These are phyloP conservation scores for Mycosphaerella arachidis DNA, from an alignment of 2,329 filamentous ascomycete species.

Conservation along the genomic window DNA sequence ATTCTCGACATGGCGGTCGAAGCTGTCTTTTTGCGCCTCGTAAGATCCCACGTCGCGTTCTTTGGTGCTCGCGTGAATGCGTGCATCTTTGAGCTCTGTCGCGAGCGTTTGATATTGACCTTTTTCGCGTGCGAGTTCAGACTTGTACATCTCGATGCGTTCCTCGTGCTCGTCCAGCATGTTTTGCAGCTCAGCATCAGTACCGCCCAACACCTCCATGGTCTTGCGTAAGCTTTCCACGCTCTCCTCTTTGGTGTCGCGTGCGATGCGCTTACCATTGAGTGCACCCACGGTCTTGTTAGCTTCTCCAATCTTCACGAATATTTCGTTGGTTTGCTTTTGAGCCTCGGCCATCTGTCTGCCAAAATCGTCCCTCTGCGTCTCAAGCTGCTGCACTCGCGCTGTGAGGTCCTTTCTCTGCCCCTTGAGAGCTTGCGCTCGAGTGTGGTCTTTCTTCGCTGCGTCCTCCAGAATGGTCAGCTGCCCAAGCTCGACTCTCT, in stretches of 20 bases:
- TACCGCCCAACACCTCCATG: conserved; percentile 65
- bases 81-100: conserved; percentile 45
- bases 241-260: conserved; percentile 64
- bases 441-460: conserved; percentile 79
- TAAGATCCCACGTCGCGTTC: conserved; percentile 67
- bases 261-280: conserved; percentile 70
- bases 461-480: conserved; percentile 71
- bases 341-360: conserved; percentile 58
- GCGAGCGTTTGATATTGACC: conserved; percentile 62
- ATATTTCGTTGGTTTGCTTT: conserved; percentile 55
- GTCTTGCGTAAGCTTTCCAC: conserved; percentile 66
- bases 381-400: conserved; percentile 60
- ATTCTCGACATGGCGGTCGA: conserved; percentile 71
- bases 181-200: conserved; percentile 68
- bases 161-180: conserved; percentile 74
- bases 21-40: conserved; percentile 80
- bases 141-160: conserved; percentile 60
- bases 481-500: conserved; percentile 68
- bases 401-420: conserved; percentile 41
- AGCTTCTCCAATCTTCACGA: conserved; percentile 68
- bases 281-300: conserved; percentile 70
- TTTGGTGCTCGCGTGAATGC: conserved; percentile 42
- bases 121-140: conserved; percentile 57
- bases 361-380: conserved; percentile 56
- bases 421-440: conserved; percentile 68